phyloP scores from a whole-genome alignment of 2,329 filamentous ascomycete species.

The Didymellaceae sp. region DNA sequence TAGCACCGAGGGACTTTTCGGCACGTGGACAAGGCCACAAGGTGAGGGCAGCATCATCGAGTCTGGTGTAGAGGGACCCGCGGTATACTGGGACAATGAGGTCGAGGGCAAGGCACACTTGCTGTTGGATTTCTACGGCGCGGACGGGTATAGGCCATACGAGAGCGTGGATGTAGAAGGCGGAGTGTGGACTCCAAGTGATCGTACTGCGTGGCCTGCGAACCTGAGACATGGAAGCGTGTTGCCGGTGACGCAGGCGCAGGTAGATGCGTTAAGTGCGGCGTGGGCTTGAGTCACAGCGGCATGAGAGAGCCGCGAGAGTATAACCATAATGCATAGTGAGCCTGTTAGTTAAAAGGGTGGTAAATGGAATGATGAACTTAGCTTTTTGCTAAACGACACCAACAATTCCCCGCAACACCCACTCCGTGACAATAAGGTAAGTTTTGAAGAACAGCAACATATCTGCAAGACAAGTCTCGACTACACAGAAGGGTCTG shows the following conservation, averaged over 20 bases:
- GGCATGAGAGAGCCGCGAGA: too few relatives aligned
- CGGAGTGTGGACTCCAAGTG: constrained; percentile 58
- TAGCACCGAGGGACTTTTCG: constrained; percentile 58
- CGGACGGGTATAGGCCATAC: constrained; percentile 60
- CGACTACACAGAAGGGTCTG: too few relatives aligned
- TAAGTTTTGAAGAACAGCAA: too few relatives aligned
- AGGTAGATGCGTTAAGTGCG: constrained; percentile 51
- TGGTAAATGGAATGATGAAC: too few relatives aligned
- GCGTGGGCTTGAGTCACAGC: constrained; percentile 39
- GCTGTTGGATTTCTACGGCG: constrained; percentile 51
- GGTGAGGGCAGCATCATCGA: constrained; percentile 53
- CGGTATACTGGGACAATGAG: constrained; percentile 44
- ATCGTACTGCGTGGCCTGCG: constrained; percentile 52
- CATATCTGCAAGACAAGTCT: too few relatives aligned
- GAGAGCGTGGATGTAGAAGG: constrained; percentile 53
- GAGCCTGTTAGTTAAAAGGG: too few relatives aligned
- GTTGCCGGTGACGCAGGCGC: constrained; percentile 54
- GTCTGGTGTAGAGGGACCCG: constrained; percentile 40
- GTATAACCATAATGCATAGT: too few relatives aligned
- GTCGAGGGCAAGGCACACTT: constrained; percentile 51
- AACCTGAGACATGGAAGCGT: constrained; percentile 61
- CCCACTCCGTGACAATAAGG: too few relatives aligned
- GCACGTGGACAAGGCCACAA: constrained; percentile 59
- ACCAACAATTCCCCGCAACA: too few relatives aligned
- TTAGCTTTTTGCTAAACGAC: too few relatives aligned